Evolutionary conservation across 495 filamentous ascomycete species (phyloP).

Genomic region (Lepraria neglecta): DNA sequence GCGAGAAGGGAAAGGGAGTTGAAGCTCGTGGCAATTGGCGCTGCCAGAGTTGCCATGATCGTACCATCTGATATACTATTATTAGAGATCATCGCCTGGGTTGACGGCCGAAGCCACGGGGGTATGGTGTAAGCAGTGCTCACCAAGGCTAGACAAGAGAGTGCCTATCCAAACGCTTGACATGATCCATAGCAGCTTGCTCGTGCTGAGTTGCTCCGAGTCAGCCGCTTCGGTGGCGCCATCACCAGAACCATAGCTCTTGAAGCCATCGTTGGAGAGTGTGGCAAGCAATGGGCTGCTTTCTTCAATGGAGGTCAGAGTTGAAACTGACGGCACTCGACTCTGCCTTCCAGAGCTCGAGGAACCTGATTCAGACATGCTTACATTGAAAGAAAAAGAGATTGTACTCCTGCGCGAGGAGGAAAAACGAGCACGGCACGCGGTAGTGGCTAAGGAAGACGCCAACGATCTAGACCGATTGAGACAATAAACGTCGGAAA

Average conservation of each 20-base stretch:
- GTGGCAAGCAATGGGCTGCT: neutral
- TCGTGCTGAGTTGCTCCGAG: conserved; percentile 32
- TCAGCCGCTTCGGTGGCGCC: neutral
- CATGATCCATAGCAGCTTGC: conserved; percentile 38
- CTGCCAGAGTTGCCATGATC: conserved; percentile 64
- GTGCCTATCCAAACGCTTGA: conserved; percentile 63
- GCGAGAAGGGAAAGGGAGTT: conserved; percentile 59
- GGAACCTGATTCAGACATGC: neutral
- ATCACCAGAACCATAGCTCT: neutral
- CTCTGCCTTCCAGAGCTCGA: conserved; percentile 1
- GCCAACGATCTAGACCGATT: neutral
- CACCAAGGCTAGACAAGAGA: conserved; percentile 68
- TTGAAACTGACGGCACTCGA: neutral
- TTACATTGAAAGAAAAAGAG: neutral
- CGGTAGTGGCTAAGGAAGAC: neutral
- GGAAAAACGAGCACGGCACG: neutral
- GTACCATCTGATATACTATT: conserved; percentile 44
- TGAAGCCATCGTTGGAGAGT: neutral
- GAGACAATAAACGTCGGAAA: neutral
- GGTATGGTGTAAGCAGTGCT: neutral
- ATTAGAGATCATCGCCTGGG: neutral
- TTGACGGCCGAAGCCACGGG: neutral
- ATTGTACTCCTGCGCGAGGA: no score
- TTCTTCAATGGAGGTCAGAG: neutral
- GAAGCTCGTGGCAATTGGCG: conserved; percentile 64